Evolutionary conservation across 2,329 filamentous ascomycete species (phyloP), one percentile per base, ranked within the genome.

Genomic region (Leptographium galeiforme): DNA sequence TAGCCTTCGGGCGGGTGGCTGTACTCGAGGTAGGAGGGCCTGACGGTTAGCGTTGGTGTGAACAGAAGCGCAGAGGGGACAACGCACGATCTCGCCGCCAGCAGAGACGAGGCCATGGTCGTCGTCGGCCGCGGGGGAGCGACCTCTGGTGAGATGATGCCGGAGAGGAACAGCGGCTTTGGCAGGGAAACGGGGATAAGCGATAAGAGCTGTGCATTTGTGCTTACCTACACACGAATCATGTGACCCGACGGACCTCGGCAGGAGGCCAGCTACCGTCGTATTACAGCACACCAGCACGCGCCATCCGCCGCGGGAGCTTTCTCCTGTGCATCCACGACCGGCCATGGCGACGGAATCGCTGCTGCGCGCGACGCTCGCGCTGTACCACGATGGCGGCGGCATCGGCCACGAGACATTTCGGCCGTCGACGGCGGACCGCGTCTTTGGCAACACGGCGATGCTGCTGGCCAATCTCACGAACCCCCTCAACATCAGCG

Each of bases 401-500:
- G 11, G 34, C 53, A 13, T 10, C 48, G 38, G 25, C 50, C n/a
- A 19, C n/a, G 2, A 16, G 30, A 10, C 18, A 68, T 63, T 65
- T 13, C 51, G 18, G 16, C 36, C 30, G 32, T 48, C 34, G 52
- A 72, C 71, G 59, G 77, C 73, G 30, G 71, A 78, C 57, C 75
- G 78, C 64, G 74, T 82, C 60, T 71, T 86, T 62, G 81, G 77
- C 57, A 84, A 82, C 46, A 85, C 84, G 16, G 75, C 79, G 18
- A 78, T 81, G 41, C 77, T 89, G 34, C 74, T 90, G 53, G 78
- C 81, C 16, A 78, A 78, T 49, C 78, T 89, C 51, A 81, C 80
- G 57, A 89, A 89, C 63, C 85, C 85, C 14, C 76, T 87, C 54
- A 90, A 90, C 65, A 74, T 89, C 61, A 79, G 81, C 43, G 73